phyloP scores from a whole-genome alignment of 2,329 filamentous ascomycete species.

The Fusarium staphyleae region DNA sequence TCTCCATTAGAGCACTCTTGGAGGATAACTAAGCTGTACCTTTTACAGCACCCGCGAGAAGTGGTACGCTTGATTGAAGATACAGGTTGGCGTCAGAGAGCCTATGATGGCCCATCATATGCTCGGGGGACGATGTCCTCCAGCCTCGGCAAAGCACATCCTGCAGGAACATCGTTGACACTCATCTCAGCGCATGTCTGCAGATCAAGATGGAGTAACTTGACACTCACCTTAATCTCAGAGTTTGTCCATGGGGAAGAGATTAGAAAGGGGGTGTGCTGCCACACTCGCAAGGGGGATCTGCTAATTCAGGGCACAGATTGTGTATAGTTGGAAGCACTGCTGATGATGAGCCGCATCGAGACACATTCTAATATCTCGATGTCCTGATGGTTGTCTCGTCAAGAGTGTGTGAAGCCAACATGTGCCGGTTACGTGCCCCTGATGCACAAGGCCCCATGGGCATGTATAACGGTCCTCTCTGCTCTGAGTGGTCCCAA shows the following conservation, averaged over 20 bases:
- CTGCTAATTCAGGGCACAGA: slow-evolving; percentile 22
- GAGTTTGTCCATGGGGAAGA: too few relatives aligned
- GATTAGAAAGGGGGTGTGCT: not conserved
- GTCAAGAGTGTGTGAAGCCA: not conserved
- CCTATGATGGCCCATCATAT: too few relatives aligned
- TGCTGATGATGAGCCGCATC: not conserved
- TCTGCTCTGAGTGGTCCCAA: not conserved
- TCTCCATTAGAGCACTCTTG: slow-evolving; percentile 60
- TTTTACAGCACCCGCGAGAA: slow-evolving; percentile 63
- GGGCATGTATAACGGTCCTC: slow-evolving; percentile 2
- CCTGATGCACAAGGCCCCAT: slow-evolving; percentile 12
- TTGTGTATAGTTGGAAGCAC: not conserved
- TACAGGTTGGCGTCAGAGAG: too few relatives aligned
- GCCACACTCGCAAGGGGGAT: not conserved
- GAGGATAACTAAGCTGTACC: slow-evolving; percentile 68
- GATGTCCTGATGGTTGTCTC: not conserved
- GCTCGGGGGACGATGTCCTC: not conserved
- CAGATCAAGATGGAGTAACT: not conserved
- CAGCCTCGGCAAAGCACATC: slow-evolving; percentile 14
- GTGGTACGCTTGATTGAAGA: too few relatives aligned
- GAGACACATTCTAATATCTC: not conserved
- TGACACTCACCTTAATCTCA: too few relatives aligned
- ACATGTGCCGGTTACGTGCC: slow-evolving; percentile 9
- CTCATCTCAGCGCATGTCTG: slow-evolving; percentile 1
- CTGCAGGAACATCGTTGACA: slow-evolving; percentile 8